Percentiles rank a stretch among this genome's conserved stretches.
Conservation (phyloP, 2,329 filamentous ascomycete species). For the Diplodia mutila region DNA sequence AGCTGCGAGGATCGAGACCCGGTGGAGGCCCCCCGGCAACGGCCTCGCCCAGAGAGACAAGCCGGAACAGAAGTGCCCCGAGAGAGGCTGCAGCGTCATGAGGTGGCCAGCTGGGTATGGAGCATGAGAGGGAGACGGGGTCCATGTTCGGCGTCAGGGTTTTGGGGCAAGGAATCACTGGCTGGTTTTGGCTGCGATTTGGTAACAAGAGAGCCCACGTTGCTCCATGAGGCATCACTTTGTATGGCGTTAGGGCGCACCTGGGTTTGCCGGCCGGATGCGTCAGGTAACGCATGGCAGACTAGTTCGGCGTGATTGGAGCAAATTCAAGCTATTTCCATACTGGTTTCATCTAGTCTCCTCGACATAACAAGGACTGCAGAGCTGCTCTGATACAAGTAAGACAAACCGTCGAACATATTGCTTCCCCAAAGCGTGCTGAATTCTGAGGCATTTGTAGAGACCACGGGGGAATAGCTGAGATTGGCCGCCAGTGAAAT, state of each 20-base stretch:
- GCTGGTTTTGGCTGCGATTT: background rate
- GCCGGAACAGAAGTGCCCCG: background rate
- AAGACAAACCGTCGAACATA: background rate
- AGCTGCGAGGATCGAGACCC: slow-evolving; percentile 39
- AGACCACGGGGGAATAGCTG: background rate
- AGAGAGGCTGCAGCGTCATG: background rate
- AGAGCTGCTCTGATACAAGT: background rate
- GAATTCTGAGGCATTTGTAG: background rate
- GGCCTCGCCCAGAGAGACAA: slow-evolving; percentile 28
- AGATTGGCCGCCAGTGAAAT: too few relatives aligned
- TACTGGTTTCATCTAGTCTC: background rate
- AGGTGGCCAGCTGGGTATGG: background rate
- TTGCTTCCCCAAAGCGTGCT: background rate
- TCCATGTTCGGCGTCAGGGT: slow-evolving; percentile 8
- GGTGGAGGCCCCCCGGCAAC: slow-evolving; percentile 27
- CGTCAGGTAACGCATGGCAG: background rate
- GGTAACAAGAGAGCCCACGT: slow-evolving; percentile 1
- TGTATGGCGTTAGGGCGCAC: slow-evolving; percentile 1
- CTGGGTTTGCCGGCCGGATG: background rate
- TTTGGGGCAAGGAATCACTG: background rate
- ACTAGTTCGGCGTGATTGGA: slow-evolving; percentile 9
- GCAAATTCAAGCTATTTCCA: background rate
- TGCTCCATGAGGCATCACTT: background rate
- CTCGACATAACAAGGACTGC: background rate
- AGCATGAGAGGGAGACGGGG: background rate